These are phyloP conservation scores for Cafeteria roenbergensis DNA, from an alignment of 108 stramenopile genomes.

Conservation along the genomic window DNA sequence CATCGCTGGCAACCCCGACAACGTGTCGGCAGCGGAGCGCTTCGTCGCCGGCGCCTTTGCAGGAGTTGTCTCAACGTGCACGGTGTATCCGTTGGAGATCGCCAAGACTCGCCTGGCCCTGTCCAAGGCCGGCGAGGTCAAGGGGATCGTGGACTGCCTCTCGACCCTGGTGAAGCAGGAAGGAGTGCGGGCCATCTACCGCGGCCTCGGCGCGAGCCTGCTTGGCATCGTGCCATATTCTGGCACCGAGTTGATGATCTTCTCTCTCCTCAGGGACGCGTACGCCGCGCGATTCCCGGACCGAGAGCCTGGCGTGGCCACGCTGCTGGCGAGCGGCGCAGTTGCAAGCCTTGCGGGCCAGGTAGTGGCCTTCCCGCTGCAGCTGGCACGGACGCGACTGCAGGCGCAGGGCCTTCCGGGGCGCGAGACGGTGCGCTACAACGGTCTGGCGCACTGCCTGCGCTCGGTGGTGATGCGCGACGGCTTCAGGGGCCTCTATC, in stretches of 20 bases:
- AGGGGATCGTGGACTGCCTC: slow-evolving; percentile 29
- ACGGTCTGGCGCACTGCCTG: slow-evolving; percentile 32
- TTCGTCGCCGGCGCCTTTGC: slow-evolving; percentile 24
- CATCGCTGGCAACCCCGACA: background rate
- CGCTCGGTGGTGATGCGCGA: slow-evolving; percentile 23
- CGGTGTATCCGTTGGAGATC: slow-evolving; percentile 38
- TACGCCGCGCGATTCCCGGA: slow-evolving; percentile 29
- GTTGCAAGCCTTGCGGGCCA: slow-evolving; percentile 29
- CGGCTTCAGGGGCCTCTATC: slow-evolving; percentile 22
- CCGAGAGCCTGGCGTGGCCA: slow-evolving; percentile 26
- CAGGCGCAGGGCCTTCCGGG: slow-evolving; percentile 39
- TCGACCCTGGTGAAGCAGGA: slow-evolving; percentile 19
- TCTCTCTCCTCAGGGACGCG: slow-evolving; percentile 26
- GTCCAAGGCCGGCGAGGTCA: slow-evolving; percentile 22
- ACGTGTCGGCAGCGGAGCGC: slow-evolving; percentile 10
- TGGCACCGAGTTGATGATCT: slow-evolving; percentile 34
- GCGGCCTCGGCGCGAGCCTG: slow-evolving; percentile 30
- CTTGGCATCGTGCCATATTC: slow-evolving; percentile 34
- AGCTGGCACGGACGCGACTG: slow-evolving; percentile 40
- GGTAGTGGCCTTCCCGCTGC: slow-evolving; percentile 35
- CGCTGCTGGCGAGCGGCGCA: slow-evolving; percentile 28
- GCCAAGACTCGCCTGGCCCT: slow-evolving; percentile 35
- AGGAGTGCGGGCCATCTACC: slow-evolving; percentile 17
- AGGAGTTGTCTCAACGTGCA: slow-evolving; percentile 16
- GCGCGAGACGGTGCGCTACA: slow-evolving; percentile 22